Evolutionary conservation across 2,329 filamentous ascomycete genomes (phyloP), one percentile per base, ranked within the genome.

Genomic region (Dothiorella sarmentorum): DNA sequence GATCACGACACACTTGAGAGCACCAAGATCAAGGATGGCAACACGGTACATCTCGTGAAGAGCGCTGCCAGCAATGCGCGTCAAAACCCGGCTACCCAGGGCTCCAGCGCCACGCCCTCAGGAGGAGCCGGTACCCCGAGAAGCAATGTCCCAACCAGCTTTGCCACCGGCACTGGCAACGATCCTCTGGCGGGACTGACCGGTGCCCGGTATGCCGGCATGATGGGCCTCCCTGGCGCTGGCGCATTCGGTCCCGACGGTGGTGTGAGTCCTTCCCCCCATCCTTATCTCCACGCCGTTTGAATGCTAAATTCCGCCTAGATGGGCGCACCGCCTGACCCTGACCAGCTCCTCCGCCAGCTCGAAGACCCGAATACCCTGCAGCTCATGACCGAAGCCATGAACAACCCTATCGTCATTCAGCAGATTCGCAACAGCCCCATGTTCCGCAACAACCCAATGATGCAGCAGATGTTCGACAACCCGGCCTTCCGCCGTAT

Each of bases 41-140:
- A 97, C 75, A 97, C 93, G 17, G 86, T 99, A 66, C 94, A 99
- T 74, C 84, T 99, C 68, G 94, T 99, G 68, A 97, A 96, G 80
- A 95, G 91, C 71, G 93, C 94, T 43, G 89, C 90, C 61, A 97
- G 92, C 82, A 96, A 95, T 68, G 82, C 81, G 62, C 80, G 81
- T 59, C 82, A 83, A 67, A 81, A 80, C 63, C 80, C 79, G 13
- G 75, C 82, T 18, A 77, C 74, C 61, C 80, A 82, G 66, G 76
- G 73, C 33, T 76, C 80, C 9, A 77, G 77, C 72, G 77, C 82
- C 3, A 78, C 84, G 1, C 80, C 85, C 42, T 26, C 56, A 26
- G 57, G 57, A 26, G 57, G 57, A 27, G 31, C 57, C 26, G 57
- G 57, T 17, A 22, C 44, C 10, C 38, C 52, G 9, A 49, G 43